Percentiles rank a stretch among this genome's conserved stretches.
These are phyloP conservation scores for Solanum tarijense DNA, from an alignment of 257 asterid genomes.

Conservation along the genomic window DNA sequence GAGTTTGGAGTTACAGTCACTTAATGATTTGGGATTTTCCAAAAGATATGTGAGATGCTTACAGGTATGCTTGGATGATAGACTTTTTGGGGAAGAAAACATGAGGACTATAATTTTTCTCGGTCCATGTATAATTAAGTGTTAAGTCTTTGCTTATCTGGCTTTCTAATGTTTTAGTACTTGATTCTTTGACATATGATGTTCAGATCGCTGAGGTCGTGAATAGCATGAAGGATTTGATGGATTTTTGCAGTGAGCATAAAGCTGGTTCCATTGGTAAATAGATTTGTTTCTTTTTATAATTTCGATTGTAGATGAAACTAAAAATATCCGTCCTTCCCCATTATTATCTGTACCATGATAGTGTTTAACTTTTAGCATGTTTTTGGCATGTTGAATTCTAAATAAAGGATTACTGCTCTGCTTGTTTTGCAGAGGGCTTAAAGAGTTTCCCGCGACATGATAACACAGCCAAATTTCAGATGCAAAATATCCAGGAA, in stretches of 20 bases:
- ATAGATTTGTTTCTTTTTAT: not conserved
- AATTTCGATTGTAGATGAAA: not conserved
- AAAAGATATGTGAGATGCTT: slow-evolving; percentile 93
- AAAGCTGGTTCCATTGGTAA: slow-evolving; percentile 86
- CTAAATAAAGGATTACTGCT: not conserved
- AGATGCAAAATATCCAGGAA: slow-evolving; percentile 42
- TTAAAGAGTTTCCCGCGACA: slow-evolving; percentile 62
- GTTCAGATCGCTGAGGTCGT: slow-evolving; percentile 91
- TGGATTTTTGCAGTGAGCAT: slow-evolving; percentile 77
- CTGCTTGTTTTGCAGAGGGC: slow-evolving; percentile 51
- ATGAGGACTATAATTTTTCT: not conserved
- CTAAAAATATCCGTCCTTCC: no score
- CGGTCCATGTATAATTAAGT: not conserved
- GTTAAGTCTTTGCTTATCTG: not conserved
- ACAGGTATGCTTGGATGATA: slow-evolving; percentile 44
- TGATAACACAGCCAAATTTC: slow-evolving; percentile 30
- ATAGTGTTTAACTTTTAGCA: not conserved
- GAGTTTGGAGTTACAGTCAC: slow-evolving; percentile 87
- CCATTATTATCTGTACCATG: not conserved
- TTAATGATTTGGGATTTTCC: slow-evolving; percentile 89
- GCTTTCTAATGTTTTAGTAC: not conserved
- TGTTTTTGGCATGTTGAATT: not conserved
- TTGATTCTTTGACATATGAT: slow-evolving; percentile 3
- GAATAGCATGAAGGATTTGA: slow-evolving; percentile 91
- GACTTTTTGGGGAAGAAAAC: not conserved